Conservation (phyloP, 306 rosid species). For the Vachellia pachyceras region DNA sequence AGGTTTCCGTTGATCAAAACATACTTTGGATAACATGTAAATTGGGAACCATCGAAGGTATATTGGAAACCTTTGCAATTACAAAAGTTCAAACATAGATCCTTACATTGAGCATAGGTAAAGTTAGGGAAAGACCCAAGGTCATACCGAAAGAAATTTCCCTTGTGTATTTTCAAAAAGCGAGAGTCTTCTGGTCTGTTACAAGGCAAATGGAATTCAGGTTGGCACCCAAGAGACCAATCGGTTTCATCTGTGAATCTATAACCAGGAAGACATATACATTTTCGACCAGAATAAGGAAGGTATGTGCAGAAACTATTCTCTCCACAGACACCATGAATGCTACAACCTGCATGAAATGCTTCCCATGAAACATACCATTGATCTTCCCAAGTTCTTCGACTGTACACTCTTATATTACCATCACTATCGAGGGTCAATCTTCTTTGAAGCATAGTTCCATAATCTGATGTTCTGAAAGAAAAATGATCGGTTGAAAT, state of each 20-base stretch:
- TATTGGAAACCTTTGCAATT: neutral
- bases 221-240: slow-evolving; percentile 55
- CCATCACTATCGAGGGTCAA: too few species aligned
- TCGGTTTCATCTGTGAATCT: slow-evolving; percentile 26
- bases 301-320: slow-evolving; percentile 31
- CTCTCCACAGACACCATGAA: slow-evolving; percentile 37
- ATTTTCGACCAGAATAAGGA: slow-evolving; percentile 27
- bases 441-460: too few species aligned
- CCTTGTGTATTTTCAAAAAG: slow-evolving; percentile 8
- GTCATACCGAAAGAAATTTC: slow-evolving; percentile 47
- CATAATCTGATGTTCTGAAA: neutral
- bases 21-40: neutral
- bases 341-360: too few species aligned
- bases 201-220: slow-evolving; percentile 33
- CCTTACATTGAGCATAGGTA: slow-evolving; percentile 29
- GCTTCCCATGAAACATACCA: too few species aligned
- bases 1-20: neutral
- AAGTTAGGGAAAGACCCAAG: neutral
- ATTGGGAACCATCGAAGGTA: neutral
- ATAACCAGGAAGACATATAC: slow-evolving; percentile 36
- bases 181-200: neutral
- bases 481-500: slow-evolving; percentile 22
- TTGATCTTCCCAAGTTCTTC: too few species aligned
- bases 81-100: slow-evolving; percentile 28
- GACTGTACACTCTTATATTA: too few species aligned